phyloP scores from a whole-genome alignment of 2,329 filamentous ascomycete species.

The Cladorrhinum sp. region DNA sequence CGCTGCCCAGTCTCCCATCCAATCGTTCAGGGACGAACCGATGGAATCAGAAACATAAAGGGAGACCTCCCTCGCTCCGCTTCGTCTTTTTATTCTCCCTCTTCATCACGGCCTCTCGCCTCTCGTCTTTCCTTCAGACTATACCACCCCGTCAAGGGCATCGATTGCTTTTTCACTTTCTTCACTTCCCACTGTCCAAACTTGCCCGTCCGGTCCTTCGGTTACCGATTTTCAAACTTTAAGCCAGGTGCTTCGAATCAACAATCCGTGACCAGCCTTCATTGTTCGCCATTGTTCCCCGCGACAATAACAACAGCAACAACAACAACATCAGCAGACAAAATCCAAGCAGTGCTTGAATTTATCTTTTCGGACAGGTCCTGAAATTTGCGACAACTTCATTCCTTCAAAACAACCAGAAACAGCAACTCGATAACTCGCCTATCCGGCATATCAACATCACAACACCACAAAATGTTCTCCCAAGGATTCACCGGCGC shows the following conservation, averaged over 20 bases:
- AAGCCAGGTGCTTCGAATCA: conserved; percentile 20
- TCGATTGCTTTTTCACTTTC: conserved; percentile 18
- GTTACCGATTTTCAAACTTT: conserved; percentile 4
- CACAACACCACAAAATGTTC: conserved; percentile 39
- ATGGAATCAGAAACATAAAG: conserved; percentile 28
- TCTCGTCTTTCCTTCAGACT: conserved; percentile 24
- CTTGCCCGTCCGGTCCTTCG: conserved; percentile 9
- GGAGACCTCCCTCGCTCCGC: conserved; percentile 11
- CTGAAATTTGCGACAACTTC: conserved; percentile 11
- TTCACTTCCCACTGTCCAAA: conserved; percentile 18
- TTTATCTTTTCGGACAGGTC: conserved; percentile 9
- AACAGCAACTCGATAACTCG: conserved; percentile 10
- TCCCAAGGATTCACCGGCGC: conserved; percentile 41
- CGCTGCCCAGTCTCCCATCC: conserved; percentile 12
- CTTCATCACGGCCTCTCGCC: conserved; percentile 24
- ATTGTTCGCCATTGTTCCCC: conserved; percentile 18
- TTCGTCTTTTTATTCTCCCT: conserved; percentile 17
- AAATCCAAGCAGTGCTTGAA: conserved; percentile 22
- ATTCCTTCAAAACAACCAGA: conserved; percentile 12
- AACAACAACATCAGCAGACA: neutral
- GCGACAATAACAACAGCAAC: conserved; percentile 1
- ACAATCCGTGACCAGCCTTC: conserved; percentile 7
- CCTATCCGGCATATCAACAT: conserved; percentile 19
- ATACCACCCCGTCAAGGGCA: conserved; percentile 17
- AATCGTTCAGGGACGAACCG: conserved; percentile 22